Percentiles rank a stretch among this genome's conserved stretches.
phyloP scores from a whole-genome alignment of 192 early-diverging fungal genomes.

The Linnemannia schmuckeri region DNA sequence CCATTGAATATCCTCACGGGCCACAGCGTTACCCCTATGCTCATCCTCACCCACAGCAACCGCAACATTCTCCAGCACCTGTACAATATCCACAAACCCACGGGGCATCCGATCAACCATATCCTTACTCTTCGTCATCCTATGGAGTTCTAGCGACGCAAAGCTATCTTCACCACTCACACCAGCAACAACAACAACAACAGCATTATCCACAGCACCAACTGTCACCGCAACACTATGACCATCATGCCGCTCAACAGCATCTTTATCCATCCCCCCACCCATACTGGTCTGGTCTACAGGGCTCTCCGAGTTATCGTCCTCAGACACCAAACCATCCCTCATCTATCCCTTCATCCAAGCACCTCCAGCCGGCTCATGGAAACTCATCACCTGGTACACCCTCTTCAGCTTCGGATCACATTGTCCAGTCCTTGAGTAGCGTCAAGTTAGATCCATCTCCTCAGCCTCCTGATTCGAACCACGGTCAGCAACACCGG shows the following conservation, averaged over 20 bases:
- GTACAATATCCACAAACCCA: not conserved
- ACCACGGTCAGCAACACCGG: not conserved
- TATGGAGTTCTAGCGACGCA: not conserved
- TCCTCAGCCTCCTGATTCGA: not conserved
- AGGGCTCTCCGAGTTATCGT: not conserved
- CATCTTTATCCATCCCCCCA: not conserved
- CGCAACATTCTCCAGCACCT: not conserved
- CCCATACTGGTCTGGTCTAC: not conserved
- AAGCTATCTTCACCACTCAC: not conserved
- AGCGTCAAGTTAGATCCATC: not conserved
- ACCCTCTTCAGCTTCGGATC: not conserved
- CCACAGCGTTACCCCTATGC: not conserved
- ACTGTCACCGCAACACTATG: not conserved
- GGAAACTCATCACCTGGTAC: not conserved
- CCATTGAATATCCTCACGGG: not conserved
- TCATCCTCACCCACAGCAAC: not conserved
- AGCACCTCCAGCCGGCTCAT: not conserved
- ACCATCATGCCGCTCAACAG: not conserved
- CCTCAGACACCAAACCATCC: too few relatives aligned
- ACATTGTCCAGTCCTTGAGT: not conserved
- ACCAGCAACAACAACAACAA: not conserved
- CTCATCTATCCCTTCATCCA: not conserved
- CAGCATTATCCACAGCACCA: slow-evolving; percentile 1
- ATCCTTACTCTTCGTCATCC: not conserved
- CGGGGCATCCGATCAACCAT: not conserved